Conservation (phyloP, 352 stramenopile species). For the Phytophthora tubulina region DNA sequence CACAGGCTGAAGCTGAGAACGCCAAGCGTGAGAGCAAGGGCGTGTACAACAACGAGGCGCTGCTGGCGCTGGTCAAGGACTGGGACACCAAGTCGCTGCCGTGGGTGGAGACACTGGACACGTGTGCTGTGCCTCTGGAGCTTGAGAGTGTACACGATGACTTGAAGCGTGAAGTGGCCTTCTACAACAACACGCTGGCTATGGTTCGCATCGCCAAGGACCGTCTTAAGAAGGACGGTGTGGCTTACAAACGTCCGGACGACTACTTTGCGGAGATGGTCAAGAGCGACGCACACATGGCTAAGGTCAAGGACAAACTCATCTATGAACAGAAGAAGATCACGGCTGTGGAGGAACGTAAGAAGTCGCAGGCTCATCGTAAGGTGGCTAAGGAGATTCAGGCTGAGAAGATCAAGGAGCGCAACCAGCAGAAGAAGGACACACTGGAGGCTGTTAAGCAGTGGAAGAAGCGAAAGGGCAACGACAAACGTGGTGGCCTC, state of each 20-base stretch:
- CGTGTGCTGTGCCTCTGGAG: slow-evolving; percentile 64
- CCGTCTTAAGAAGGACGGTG: slow-evolving; percentile 62
- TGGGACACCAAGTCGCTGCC: slow-evolving; percentile 64
- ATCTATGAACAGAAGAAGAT: slow-evolving; percentile 99
- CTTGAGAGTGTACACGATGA: slow-evolving; percentile 89
- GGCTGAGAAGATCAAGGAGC: slow-evolving; percentile 86
- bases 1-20: slow-evolving; percentile 58
- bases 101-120: slow-evolving; percentile 88
- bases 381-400: slow-evolving; percentile 97
- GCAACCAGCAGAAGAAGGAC: slow-evolving; percentile 89
- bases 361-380: slow-evolving; percentile 97
- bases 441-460: slow-evolving; percentile 89
- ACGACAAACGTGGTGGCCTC: slow-evolving; percentile 64
- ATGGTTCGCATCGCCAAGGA: slow-evolving; percentile 80
- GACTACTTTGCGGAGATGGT: slow-evolving; percentile 99
- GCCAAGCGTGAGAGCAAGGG: slow-evolving; percentile 56
- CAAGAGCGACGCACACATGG: slow-evolving; percentile 98
- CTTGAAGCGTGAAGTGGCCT: slow-evolving; percentile 94
- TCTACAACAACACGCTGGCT: slow-evolving; percentile 95
- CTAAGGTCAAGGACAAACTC: slow-evolving; percentile 98
- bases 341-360: slow-evolving; percentile 96
- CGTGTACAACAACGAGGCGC: slow-evolving; percentile 82
- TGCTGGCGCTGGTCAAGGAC: slow-evolving; percentile 64
- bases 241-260: slow-evolving; percentile 94
- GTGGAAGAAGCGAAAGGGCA: slow-evolving; percentile 90